Percentiles rank a stretch among this genome's conserved stretches.
Evolutionary conservation across 768 basidiomycete species (phyloP).

Genomic region (Omphalotus guepiniiformis): DNA sequence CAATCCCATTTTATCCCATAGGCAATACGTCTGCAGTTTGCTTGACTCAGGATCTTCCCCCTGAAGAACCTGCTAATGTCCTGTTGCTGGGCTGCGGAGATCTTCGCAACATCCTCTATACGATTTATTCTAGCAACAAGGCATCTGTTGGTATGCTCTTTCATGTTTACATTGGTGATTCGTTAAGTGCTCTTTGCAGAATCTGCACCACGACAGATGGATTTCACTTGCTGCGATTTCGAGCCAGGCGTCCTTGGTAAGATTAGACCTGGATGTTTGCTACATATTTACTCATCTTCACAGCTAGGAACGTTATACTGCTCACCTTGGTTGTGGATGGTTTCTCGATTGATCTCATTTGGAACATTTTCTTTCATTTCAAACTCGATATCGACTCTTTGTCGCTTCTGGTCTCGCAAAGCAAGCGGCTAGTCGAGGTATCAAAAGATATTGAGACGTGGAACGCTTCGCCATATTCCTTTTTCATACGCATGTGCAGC

Average conservation of each 20-base stretch:
- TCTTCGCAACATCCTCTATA: slow-evolving; percentile 42
- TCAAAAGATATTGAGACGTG: slow-evolving; percentile 22
- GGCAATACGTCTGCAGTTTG: slow-evolving; percentile 47
- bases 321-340: slow-evolving; percentile 28
- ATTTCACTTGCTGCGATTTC: slow-evolving; percentile 36
- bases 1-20: slow-evolving; percentile 43
- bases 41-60: slow-evolving; percentile 37
- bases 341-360: slow-evolving; percentile 15
- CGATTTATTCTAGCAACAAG: no score
- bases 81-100: slow-evolving; percentile 47
- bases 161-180: no score
- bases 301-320: slow-evolving; percentile 35
- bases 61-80: slow-evolving; percentile 35
- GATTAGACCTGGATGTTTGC: background rate
- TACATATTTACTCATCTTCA: background rate
- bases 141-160: no score
- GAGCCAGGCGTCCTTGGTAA: slow-evolving; percentile 34
- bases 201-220: slow-evolving; percentile 21
- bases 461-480: slow-evolving; percentile 24
- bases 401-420: slow-evolving; percentile 21
- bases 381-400: slow-evolving; percentile 24
- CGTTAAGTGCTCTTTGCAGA: no score
- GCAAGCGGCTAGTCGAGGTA: slow-evolving; percentile 23
- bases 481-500: no score
- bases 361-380: slow-evolving; percentile 36